Evolutionary conservation across 2,329 filamentous ascomycete genomes (phyloP), one percentile per base, ranked within the genome.

Genomic region (Cladophialophora exuberans): DNA sequence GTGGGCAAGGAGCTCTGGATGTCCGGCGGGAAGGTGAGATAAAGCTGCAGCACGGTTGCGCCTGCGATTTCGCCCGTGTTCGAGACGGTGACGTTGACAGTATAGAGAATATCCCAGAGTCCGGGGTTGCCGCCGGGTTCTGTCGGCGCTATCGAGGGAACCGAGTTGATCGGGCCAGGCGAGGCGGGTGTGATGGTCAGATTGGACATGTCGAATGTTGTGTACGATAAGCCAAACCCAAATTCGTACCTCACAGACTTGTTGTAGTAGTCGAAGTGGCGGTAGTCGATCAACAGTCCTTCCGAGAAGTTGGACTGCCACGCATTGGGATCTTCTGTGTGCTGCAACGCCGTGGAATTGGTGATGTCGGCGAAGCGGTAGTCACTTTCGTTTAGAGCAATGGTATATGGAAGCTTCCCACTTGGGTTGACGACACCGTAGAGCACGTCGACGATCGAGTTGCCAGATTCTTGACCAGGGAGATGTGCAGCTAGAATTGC

Each of bases 401-500:
- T 88, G 3, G 90, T 94, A 72, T 95, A 96, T 3, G 88, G 86
- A 0, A 87, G 82, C 61, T 90, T 88, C 46, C 83, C 91, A 23
- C 83, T 83, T 1, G 90, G 90, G 73, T 90, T 92, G 58, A 87
- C 82, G 56, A 81, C 83, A 38, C 91, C 90, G 70, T 92, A 96
- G 0, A 96, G 83, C n/a, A 96, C 80, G 64, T 95, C 89, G 9
- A 83, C 82, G 51, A 96, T 83, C 2, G 87, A 81, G 67, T 91
- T 89, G 45, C 91, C 90, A 18, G 86, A 88, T 70, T 96, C 88
- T 68, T 96, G 87, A 9, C 91, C 91, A 0, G 90, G 90, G 15
- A 91, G 73, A 65, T 89, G 88, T 28, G 89, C 89, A 82, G 87
- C 94, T 1, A 96, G 69, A 49, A 96, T 90, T 33, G 89, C 90